Base-by-base conservation (phyloP, 2,329 filamentous ascomycete species). In the Trichoderma afroharzianum region DNA sequence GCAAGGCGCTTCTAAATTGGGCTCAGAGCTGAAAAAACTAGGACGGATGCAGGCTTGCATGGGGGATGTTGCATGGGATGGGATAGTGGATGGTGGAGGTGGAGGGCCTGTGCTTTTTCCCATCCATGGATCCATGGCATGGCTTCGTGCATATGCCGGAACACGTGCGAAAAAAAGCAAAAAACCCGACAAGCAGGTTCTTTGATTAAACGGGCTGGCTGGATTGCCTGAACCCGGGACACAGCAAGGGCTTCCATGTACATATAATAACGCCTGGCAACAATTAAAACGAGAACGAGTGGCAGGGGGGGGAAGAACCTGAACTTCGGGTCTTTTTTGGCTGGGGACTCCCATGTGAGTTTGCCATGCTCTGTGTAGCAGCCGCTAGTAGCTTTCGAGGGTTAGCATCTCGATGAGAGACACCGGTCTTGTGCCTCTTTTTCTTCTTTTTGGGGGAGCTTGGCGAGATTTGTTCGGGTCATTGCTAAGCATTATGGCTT, bases 1-100 rank as follows among this genome's bases (percentile, higher is more conserved):
- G 9, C 39, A 53, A 12, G 36, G 39, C 24, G 30, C 32, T 71
- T 58, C 69, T 71, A 71, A 55, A 67, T 64, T 67, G 50, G 69
- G 69, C 47, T n/a, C 47, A 50, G 12, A 67, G 69, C 69, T 71
- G 69, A 71, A 71, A 58, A 67, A 71, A 58, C 69, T 67, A 67
- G 59, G 30, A 67, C 62, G 59, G 62, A 71, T 32, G 47, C 36
- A 66, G 63, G 63, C 55, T 67, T 57, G 55, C 69, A 67, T 59
- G 53, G 61, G 62, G 47, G 26, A n/a, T 53, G 33, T 36, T 36
- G 33, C 33, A 36, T 36, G 33, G 32, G 3, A 26, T 26, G n/a
- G n/a, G n/a, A n/a, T n/a, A n/a, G n/a, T n/a, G n/a, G n/a, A n/a
- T n/a, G n/a, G n/a, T n/a, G 32, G 9, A 4, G 32, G 32, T 33